Base-by-base conservation (phyloP, 2,329 filamentous ascomycete genomes). In the Penicillium oxalicum region DNA sequence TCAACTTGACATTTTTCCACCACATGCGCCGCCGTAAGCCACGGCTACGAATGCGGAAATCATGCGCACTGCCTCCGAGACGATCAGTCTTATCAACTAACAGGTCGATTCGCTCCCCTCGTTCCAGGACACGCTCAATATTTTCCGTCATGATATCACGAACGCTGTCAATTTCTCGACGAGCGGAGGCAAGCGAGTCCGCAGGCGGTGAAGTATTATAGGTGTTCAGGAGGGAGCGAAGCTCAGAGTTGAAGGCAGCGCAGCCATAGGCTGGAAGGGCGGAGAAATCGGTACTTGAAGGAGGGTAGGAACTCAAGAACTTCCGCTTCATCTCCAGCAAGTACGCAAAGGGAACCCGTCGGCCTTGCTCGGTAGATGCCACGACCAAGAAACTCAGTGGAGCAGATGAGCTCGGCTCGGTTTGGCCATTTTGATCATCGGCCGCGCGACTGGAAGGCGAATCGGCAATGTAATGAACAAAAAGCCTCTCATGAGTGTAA, bases 1-100 rank as follows among this genome's bases (percentile, higher is more conserved):
- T 95, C 59, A 98, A 73, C 75, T 94, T 94, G 40, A 95, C 80
- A 69, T 98, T 97, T 83, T 97, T 97, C 91, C 91, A 97, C 93
- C 93, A 98, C 93, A 98, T 97, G 71, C 86, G 81, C 65, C 94
- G 80, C 74, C 93, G 87, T 60, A 98, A 70, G 1, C 89, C 90
- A 26, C 90, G 77, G 67, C 87, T 94, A 58, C 91, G 79, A 13
- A 97, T 84, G 45, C 93, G 77, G 66, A 98, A 98, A 67, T 98
- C 93, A 60, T 85, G 78, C 45, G 93, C 90, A 67, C 83, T 93
- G 27, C 88, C 88, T 11, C 91, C 93, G 35, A 98, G 71, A 38
- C 90, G 78, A 67, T 96, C 91, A 42, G 94, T 98, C 82, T 98
- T 96, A 69, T 97, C 91, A 24, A 98, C 91, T 40, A 98, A 74